Evolutionary conservation across 306 rosid genomes (phyloP).

Genomic region (Acmispon strigosus): DNA sequence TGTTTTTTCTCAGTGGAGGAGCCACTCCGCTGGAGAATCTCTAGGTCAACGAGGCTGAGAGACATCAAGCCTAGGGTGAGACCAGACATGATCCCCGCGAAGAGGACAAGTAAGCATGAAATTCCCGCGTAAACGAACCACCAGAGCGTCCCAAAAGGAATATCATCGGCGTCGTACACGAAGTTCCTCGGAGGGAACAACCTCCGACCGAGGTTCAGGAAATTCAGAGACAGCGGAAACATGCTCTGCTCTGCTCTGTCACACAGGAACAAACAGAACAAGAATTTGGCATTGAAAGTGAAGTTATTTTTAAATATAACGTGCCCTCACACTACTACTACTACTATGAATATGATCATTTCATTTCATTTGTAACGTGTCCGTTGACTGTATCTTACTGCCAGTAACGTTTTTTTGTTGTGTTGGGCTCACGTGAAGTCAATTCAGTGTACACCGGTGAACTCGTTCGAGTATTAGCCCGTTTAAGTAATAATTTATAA

Average conservation of each 20-base stretch:
- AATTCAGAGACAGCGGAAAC: not conserved
- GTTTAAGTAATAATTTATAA: too few species aligned
- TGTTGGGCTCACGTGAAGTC: not conserved
- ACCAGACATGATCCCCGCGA: conserved; percentile 96
- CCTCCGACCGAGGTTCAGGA: conserved; percentile 2
- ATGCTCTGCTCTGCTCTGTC: not conserved
- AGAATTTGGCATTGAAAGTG: not conserved
- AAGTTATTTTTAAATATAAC: too few species aligned
- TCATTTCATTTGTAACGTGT: too few species aligned
- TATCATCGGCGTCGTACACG: conserved; percentile 47
- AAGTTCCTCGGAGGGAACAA: conserved; percentile 11
- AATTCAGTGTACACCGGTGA: not conserved
- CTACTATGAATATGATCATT: too few species aligned
- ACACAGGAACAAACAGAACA: not conserved
- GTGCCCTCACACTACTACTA: too few species aligned
- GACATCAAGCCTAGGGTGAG: conserved; percentile 87
- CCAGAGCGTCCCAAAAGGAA: conserved; percentile 47
- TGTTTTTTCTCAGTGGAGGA: conserved; percentile 59
- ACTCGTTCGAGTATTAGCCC: not conserved
- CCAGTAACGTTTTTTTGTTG: not conserved
- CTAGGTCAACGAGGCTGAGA: conserved; percentile 67
- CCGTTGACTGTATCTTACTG: too few species aligned
- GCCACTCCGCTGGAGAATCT: conserved; percentile 74
- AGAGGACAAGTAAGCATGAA: conserved; percentile 45
- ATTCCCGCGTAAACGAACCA: conserved; percentile 72